These are phyloP conservation scores for Setaria italica DNA, from an alignment of 202 grass and related monocot genomes.

Conservation along the genomic window DNA sequence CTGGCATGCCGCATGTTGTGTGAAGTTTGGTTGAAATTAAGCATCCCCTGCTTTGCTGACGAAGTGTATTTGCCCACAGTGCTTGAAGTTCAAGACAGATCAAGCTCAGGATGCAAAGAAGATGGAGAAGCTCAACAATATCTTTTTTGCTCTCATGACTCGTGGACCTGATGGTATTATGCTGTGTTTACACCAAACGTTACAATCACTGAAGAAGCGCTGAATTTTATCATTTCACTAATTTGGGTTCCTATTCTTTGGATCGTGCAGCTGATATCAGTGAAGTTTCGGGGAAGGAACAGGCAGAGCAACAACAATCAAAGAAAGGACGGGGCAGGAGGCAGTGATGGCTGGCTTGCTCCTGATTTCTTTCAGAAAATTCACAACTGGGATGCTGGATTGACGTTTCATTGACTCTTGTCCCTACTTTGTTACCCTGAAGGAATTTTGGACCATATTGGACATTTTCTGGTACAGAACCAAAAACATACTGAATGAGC, in stretches of 20 bases:
- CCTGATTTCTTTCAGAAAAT: slow-evolving; percentile 29
- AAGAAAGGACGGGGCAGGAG: slow-evolving; percentile 94
- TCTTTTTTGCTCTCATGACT: slow-evolving; percentile 92
- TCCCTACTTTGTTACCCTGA: slow-evolving; percentile 21
- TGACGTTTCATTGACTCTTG: slow-evolving; percentile 28
- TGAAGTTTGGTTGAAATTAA: slow-evolving; percentile 3
- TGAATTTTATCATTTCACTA: slow-evolving; percentile 4
- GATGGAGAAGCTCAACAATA: slow-evolving; percentile 96
- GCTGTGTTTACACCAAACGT: background rate
- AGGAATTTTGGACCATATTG: slow-evolving; percentile 13
- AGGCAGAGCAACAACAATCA: slow-evolving; percentile 70
- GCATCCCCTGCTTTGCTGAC: slow-evolving; percentile 34
- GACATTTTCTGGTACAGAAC: slow-evolving; percentile 22
- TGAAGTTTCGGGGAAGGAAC: slow-evolving; percentile 92
- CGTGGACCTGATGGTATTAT: slow-evolving; percentile 78
- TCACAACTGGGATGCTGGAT: background rate
- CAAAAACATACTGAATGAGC: background rate
- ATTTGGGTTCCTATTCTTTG: slow-evolving; percentile 15
- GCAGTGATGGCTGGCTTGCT: slow-evolving; percentile 47
- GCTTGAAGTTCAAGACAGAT: slow-evolving; percentile 96
- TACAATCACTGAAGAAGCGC: background rate
- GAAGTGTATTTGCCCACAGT: slow-evolving; percentile 50
- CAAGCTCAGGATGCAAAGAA: slow-evolving; percentile 96
- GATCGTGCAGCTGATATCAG: slow-evolving; percentile 68
- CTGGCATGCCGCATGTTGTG: background rate